Evolutionary conservation across 139 green algal genomes (phyloP).

Genomic region (Yamagishiella unicocca): DNA sequence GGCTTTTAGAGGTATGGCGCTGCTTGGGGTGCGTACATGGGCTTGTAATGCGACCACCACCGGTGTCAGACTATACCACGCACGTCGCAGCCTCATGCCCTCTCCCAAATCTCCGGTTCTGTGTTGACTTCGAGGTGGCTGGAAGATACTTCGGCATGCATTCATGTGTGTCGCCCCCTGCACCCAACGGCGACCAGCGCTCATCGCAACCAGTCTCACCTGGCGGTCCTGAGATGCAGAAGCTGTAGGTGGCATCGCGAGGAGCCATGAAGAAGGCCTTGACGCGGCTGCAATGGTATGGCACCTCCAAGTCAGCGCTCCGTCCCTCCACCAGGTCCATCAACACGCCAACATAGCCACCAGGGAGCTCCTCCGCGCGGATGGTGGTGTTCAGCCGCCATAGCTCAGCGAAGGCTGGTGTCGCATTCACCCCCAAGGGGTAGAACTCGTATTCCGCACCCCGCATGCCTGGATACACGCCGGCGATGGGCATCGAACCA

Average conservation of each 20-base stretch:
- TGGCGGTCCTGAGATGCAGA: conserved; percentile 1
- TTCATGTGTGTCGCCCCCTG: too few species aligned
- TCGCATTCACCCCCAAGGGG: not conserved
- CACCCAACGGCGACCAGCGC: too few species aligned
- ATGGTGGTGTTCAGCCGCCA: conserved; percentile 28
- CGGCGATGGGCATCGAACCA: not conserved
- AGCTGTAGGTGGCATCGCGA: conserved; percentile 36
- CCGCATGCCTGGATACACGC: conserved; percentile 43
- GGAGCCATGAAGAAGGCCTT: conserved; percentile 49
- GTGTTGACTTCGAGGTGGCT: too few species aligned
- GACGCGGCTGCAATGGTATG: not conserved
- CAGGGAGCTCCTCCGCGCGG: not conserved
- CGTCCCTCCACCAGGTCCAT: not conserved
- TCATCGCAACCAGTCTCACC: too few species aligned
- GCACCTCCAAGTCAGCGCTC: too few species aligned
- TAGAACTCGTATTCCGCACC: conserved; percentile 18
- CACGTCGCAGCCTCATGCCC: too few species aligned
- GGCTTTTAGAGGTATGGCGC: too few species aligned
- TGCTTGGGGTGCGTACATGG: too few species aligned
- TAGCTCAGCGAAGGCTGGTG: not conserved
- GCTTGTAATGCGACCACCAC: too few species aligned
- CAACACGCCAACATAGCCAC: not conserved
- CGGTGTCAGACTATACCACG: too few species aligned
- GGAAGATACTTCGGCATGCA: too few species aligned
- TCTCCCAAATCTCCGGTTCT: too few species aligned